phyloP scores from a whole-genome alignment of 2,329 filamentous ascomycete genomes.

The Tolypocladium cylindrosporum region DNA sequence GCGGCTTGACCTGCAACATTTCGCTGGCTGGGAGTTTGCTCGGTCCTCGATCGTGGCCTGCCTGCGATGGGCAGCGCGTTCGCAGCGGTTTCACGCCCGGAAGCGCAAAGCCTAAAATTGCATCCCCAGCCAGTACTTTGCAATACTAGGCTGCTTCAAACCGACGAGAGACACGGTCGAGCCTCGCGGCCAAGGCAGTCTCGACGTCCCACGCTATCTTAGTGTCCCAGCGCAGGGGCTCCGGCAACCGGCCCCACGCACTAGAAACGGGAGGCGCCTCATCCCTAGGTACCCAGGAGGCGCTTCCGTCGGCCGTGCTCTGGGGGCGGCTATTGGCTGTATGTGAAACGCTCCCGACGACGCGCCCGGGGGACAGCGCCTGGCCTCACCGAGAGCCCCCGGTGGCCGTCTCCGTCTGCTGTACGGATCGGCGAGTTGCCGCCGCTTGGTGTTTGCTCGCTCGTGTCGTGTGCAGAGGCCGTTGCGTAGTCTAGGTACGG shows the following conservation, averaged over 20 bases:
- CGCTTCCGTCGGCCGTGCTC: no score
- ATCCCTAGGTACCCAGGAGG: no score
- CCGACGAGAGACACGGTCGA: background rate
- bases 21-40: background rate
- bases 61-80: background rate
- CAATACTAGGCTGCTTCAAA: background rate
- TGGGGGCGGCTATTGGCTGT: no score
- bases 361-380: no score
- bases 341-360: no score
- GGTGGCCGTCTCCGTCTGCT: no score
- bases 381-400: no score
- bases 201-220: no score
- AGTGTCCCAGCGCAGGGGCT: background rate
- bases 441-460: background rate
- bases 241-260: background rate
- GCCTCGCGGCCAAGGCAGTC: no score
- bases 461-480: background rate
- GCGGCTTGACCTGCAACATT: background rate
- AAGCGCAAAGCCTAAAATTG: background rate
- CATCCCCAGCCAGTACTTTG: no score
- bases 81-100: background rate
- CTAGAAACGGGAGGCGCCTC: background rate
- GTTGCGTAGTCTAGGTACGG: background rate
- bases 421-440: background rate
- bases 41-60: background rate